phyloP scores from a whole-genome alignment of 495 filamentous ascomycete genomes.

The Aspergillus sclerotiicarbonarius region DNA sequence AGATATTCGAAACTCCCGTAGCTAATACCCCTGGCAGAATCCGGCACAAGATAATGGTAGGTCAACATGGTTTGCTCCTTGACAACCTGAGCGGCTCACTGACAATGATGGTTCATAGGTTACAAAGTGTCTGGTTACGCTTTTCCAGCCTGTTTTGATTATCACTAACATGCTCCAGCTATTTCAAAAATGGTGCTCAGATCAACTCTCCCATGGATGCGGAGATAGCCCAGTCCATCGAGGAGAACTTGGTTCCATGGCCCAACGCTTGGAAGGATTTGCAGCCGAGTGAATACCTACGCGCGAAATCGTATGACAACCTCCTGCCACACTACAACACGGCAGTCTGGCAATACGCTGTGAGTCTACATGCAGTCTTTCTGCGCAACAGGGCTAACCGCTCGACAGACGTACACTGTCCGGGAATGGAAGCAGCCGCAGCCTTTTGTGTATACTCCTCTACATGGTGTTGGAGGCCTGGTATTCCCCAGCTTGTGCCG shows the following conservation, averaged over 20 bases:
- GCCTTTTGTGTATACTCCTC: slow-evolving; percentile 65
- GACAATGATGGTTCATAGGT: slow-evolving; percentile 26
- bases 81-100: not conserved
- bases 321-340: slow-evolving; percentile 44
- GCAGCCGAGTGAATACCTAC: slow-evolving; percentile 40
- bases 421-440: slow-evolving; percentile 25
- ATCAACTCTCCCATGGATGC: slow-evolving; percentile 65
- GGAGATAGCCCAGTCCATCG: slow-evolving; percentile 60
- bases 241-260: slow-evolving; percentile 55
- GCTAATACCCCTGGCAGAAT: slow-evolving; percentile 44
- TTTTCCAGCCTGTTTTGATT: slow-evolving; percentile 1
- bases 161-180: slow-evolving; percentile 33
- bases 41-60: slow-evolving; percentile 65
- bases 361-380: slow-evolving; percentile 17
- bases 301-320: slow-evolving; percentile 39
- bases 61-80: not conserved
- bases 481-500: slow-evolving; percentile 46
- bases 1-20: not conserved
- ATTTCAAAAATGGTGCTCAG: slow-evolving; percentile 68
- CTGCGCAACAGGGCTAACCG: slow-evolving; percentile 13
- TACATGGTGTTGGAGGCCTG: slow-evolving; percentile 63
- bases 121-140: slow-evolving; percentile 60
- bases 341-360: slow-evolving; percentile 39
- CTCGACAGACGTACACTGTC: slow-evolving; percentile 36
- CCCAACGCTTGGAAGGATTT: slow-evolving; percentile 48